These are phyloP conservation scores for Begonia loranthoides DNA, from an alignment of 306 rosid genomes.

Conservation along the genomic window DNA sequence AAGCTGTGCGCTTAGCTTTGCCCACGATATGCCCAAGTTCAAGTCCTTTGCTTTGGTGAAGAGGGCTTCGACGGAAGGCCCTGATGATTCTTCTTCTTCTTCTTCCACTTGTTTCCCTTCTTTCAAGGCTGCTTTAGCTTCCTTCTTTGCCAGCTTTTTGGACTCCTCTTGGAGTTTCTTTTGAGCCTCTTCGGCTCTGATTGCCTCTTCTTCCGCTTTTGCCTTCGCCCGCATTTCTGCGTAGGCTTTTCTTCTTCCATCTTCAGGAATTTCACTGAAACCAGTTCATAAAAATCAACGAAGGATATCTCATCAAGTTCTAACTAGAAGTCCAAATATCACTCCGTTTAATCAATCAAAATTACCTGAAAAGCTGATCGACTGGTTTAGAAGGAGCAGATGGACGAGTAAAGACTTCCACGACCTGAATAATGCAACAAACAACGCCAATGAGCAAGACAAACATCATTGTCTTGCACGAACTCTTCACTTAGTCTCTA, in stretches of 20 bases:
- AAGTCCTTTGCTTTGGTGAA: conserved; percentile 61
- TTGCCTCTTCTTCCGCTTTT: conserved; percentile 76
- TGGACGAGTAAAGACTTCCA: conserved; percentile 58
- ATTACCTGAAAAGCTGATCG: conserved; percentile 69
- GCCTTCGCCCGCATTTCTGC: conserved; percentile 49
- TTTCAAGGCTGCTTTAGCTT: conserved; percentile 28
- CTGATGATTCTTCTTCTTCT: conserved; percentile 41
- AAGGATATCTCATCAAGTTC: too few relatives aligned
- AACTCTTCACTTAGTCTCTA: neutral
- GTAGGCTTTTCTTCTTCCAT: conserved; percentile 77
- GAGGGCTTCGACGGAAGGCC: conserved; percentile 36
- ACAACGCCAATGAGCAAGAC: neutral
- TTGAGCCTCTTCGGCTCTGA: conserved; percentile 33
- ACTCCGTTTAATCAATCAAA: neutral
- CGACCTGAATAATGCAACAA: conserved; percentile 34
- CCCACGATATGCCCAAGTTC: conserved; percentile 59
- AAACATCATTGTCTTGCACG: conserved; percentile 1
- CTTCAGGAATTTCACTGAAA: conserved; percentile 66
- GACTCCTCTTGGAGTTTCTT: conserved; percentile 51
- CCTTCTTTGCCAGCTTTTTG: conserved; percentile 38
- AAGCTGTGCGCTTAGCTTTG: conserved; percentile 54
- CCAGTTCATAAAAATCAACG: neutral
- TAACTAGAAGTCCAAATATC: too few relatives aligned
- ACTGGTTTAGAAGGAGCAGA: conserved; percentile 55
- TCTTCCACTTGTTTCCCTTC: conserved; percentile 53